Base-by-base conservation (phyloP, 1,139 yeast species). In the Sugiyamaella japonica region DNA sequence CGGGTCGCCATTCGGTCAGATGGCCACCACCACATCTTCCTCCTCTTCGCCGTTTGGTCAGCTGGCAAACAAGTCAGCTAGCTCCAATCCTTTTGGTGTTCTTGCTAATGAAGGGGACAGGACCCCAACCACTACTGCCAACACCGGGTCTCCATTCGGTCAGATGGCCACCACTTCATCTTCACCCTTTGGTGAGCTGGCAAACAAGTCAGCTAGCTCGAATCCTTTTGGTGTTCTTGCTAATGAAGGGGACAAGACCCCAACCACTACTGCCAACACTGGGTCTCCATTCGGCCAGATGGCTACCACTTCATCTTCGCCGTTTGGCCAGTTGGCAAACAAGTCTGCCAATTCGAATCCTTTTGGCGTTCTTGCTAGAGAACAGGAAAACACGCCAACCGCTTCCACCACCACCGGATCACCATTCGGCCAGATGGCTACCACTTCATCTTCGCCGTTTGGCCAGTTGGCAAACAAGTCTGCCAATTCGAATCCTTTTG, bases 151-250 rank as follows among this genome's bases (percentile, higher is more conserved):
- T 3, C 25, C 25, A 20, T 20, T 20, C 25, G 25, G 25, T 20
- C 13, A 28, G 10, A 3, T 20, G 25, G 25, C 25, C 6, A 20
- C 25, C 25, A 20, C 25, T 20, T 3, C 25, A 20, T 20, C 25
- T 20, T 20, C 25, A 20, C 25, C 25, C 25, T 20, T 20, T 20
- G 25, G 25, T 20, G 5, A 20, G 25, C 25, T 20, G 25, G 25
- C 25, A 20, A 20, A 20, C 25, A 25, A 25, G 17, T 3, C 46
- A 16, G 28, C 51, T 20, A 52, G 40, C 25, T 25, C 50, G 17
- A 56, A 55, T 29, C 57, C 59, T 17, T 56, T 56, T 34, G 52
- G 50, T n/a, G 58, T 41, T n/a, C 44, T 54, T 20, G 52, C 49
- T 9, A 43, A 47, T 16, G 25, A 49, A 17, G 25, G 6, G 3